These are phyloP conservation scores for Papiliotrema flavescens DNA, from an alignment of 1,284 basidiomycete species.

Conservation along the genomic window DNA sequence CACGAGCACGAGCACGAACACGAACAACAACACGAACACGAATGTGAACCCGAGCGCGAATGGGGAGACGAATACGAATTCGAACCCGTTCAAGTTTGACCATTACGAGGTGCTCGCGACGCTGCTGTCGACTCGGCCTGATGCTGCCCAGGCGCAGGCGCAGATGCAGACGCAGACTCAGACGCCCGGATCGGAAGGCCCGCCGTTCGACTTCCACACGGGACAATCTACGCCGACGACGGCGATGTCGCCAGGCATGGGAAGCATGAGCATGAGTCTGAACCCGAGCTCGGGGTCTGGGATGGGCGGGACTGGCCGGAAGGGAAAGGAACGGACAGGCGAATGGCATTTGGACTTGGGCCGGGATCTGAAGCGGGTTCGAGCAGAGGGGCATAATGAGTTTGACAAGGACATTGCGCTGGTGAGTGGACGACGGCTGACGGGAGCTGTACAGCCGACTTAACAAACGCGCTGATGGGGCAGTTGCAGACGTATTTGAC, in stretches of 20 bases:
- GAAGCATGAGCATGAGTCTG: no score
- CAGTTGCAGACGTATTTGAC: conserved; percentile 28
- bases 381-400: neutral
- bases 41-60: neutral
- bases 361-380: neutral
- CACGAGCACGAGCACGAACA: neutral
- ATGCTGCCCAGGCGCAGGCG: no score
- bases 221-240: neutral
- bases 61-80: neutral
- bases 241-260: neutral
- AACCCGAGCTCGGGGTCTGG: neutral
- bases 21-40: neutral
- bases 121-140: neutral
- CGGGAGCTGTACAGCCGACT: neutral
- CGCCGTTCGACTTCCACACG: neutral
- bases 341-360: neutral
- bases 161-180: no score
- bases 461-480: no score
- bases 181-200: neutral
- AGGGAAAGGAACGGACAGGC: neutral
- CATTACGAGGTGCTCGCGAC: neutral
- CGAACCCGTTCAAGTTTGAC: neutral
- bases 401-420: conserved; percentile 10
- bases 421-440: neutral
- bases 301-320: neutral